These are phyloP conservation scores for Micractinium conductrix DNA, from an alignment of 139 green algal genomes.

Conservation along the genomic window DNA sequence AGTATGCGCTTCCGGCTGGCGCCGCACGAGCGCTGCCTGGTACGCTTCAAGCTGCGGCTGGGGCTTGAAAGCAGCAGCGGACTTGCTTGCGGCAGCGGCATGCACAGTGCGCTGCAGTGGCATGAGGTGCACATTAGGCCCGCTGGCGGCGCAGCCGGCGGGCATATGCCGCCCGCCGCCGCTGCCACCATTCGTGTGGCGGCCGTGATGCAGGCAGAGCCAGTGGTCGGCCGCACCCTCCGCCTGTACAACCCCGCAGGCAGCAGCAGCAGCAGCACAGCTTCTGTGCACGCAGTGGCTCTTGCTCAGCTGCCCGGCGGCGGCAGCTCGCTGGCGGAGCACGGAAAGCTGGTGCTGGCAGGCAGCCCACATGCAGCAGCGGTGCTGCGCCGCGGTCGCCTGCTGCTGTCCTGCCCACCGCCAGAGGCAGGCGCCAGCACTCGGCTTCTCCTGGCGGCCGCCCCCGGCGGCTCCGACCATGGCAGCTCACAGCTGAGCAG, in stretches of 20 bases:
- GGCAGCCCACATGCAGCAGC: not conserved
- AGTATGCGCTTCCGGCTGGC: not conserved
- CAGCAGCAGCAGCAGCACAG: not conserved
- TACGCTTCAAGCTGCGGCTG: conserved; percentile 3
- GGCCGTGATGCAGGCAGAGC: not conserved
- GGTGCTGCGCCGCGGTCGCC: not conserved
- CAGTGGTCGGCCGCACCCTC: not conserved
- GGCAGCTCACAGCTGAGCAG: too few species aligned
- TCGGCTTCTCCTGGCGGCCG: not conserved
- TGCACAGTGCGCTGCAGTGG: not conserved
- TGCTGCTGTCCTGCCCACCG: not conserved
- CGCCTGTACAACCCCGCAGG: conserved; percentile 19
- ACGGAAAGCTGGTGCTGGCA: not conserved
- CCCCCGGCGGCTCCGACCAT: not conserved
- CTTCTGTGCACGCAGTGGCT: not conserved
- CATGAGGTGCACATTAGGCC: not conserved
- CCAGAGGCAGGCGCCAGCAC: not conserved
- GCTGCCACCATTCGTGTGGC: not conserved
- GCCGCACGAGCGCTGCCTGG: conserved; percentile 14
- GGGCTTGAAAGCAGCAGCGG: not conserved
- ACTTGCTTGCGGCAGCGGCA: not conserved
- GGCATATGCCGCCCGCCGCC: not conserved
- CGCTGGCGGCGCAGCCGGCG: too few species aligned
- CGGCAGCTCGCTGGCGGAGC: not conserved
- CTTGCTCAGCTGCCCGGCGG: not conserved